A percentile compares a stretch with the other conserved stretches of the same genome.
Evolutionary conservation across 495 filamentous ascomycete genomes (phyloP).

Genomic region (Aspergillus bertholletiae): DNA sequence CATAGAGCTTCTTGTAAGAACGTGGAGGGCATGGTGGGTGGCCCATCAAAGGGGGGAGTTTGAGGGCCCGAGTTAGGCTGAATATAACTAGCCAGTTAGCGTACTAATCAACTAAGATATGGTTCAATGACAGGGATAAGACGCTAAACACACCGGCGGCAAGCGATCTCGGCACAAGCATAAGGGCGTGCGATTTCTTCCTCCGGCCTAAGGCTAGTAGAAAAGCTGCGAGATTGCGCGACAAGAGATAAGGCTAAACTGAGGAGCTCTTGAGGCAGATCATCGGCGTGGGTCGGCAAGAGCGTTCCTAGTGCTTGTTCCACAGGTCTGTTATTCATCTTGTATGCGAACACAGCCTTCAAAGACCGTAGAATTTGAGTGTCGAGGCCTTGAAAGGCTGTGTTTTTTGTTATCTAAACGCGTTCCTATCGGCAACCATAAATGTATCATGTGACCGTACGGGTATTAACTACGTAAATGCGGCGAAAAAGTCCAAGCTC

Average conservation of each 20-base stretch:
- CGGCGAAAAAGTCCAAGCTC: too few species aligned
- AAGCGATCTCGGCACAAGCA: constrained; percentile 89
- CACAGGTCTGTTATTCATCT: constrained; percentile 58
- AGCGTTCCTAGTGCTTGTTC: constrained; percentile 74
- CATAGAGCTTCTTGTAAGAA: constrained; percentile 80
- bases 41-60: constrained; percentile 76
- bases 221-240: constrained; percentile 79
- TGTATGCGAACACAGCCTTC: background rate
- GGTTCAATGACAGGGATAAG: background rate
- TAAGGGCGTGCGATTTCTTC: constrained; percentile 87
- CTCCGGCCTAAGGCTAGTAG: constrained; percentile 74
- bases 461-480: too few species aligned
- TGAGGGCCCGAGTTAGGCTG: constrained; percentile 77
- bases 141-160: constrained; percentile 60
- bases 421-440: too few species aligned
- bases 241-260: constrained; percentile 77
- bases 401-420: too few species aligned
- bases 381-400: background rate
- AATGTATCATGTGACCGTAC: too few species aligned
- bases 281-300: constrained; percentile 70
- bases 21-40: constrained; percentile 79
- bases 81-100: constrained; percentile 7
- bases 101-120: constrained; percentile 2
- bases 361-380: background rate
- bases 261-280: constrained; percentile 69